Conservation (phyloP, 345 rosid genomes). For the Citrus glauca region DNA sequence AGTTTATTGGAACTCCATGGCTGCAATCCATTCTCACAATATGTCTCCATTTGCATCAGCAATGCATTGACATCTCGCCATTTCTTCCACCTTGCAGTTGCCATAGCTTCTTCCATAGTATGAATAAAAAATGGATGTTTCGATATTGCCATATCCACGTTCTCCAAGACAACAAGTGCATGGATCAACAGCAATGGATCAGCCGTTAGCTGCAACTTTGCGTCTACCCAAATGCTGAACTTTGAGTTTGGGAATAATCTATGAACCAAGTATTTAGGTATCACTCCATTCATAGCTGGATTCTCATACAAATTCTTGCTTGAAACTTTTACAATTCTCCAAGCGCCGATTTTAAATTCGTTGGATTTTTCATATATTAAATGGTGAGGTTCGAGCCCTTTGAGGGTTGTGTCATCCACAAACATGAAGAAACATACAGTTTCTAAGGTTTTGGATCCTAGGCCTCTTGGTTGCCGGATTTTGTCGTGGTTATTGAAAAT, state of each 20-base stretch:
- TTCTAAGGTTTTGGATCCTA: constrained; percentile 64
- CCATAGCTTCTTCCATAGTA: constrained; percentile 95
- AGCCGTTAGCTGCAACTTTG: constrained; percentile 74
- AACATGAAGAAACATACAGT: constrained; percentile 84
- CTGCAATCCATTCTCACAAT: constrained; percentile 73
- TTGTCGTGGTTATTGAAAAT: constrained; percentile 87
- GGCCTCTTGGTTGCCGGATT: constrained; percentile 80
- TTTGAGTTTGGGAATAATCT: constrained; percentile 80
- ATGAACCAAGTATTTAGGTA: constrained; percentile 78
- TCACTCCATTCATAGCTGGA: constrained; percentile 86
- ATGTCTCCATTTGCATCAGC: constrained; percentile 82
- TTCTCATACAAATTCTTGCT: constrained; percentile 38
- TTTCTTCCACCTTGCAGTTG: constrained; percentile 93
- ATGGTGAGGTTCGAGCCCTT: constrained; percentile 42
- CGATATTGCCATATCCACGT: constrained; percentile 70
- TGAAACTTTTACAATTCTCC: constrained; percentile 61
- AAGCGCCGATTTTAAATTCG: constrained; percentile 43
- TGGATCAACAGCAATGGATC: constrained; percentile 81
- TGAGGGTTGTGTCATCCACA: constrained; percentile 60
- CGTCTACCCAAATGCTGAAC: constrained; percentile 86
- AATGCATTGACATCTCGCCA: constrained; percentile 68
- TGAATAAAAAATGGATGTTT: constrained; percentile 65
- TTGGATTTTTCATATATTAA: constrained; percentile 28
- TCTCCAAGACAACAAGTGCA: constrained; percentile 46
- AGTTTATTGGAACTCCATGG: constrained; percentile 71